Conservation (phyloP, 495 filamentous ascomycete genomes). For the Aspergillus bridgeri region DNA sequence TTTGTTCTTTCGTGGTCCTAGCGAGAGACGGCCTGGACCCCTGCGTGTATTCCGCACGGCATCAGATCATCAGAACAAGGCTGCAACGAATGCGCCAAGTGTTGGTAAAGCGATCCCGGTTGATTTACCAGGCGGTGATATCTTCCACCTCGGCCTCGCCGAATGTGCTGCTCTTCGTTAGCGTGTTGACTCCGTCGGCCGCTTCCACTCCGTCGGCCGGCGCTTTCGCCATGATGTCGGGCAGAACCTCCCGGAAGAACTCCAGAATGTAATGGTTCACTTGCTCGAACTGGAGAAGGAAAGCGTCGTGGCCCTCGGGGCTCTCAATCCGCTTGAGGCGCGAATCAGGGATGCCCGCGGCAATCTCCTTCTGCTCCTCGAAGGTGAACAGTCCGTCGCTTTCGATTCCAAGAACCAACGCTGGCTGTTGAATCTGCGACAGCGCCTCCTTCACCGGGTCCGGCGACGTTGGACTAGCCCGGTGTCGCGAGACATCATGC, state of each 20-base stretch:
- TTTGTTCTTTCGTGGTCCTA: not conserved
- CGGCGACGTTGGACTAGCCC: slow-evolving; percentile 41
- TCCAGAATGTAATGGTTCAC: slow-evolving; percentile 83
- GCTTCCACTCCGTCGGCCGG: slow-evolving; percentile 38
- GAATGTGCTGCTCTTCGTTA: slow-evolving; percentile 82
- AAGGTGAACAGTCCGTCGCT: slow-evolving; percentile 95
- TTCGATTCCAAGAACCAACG: slow-evolving; percentile 87
- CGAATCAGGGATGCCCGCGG: slow-evolving; percentile 73
- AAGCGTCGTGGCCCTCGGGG: slow-evolving; percentile 94
- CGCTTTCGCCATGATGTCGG: slow-evolving; percentile 75
- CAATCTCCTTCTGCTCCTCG: slow-evolving; percentile 89
- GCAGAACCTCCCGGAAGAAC: slow-evolving; percentile 78
- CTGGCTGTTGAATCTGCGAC: slow-evolving; percentile 78
- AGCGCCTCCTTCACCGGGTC: slow-evolving; percentile 67
- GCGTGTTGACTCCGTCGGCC: slow-evolving; percentile 37
- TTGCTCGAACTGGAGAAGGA: slow-evolving; percentile 94
- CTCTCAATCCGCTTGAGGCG: slow-evolving; percentile 82
- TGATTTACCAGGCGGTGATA: slow-evolving; percentile 85
- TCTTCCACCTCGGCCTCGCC: slow-evolving; percentile 95
- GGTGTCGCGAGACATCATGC: slow-evolving; percentile 82
- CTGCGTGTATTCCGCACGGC: slow-evolving; percentile 11
- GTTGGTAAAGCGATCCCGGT: not conserved
- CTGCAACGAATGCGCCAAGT: slow-evolving; percentile 32
- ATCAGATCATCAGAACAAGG: slow-evolving; percentile 14
- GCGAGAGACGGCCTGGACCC: slow-evolving; percentile 8